Evolutionary conservation across 805 yeast species (phyloP).

Genomic region (fission yeast (Schizosaccharomyces pombe)): DNA sequence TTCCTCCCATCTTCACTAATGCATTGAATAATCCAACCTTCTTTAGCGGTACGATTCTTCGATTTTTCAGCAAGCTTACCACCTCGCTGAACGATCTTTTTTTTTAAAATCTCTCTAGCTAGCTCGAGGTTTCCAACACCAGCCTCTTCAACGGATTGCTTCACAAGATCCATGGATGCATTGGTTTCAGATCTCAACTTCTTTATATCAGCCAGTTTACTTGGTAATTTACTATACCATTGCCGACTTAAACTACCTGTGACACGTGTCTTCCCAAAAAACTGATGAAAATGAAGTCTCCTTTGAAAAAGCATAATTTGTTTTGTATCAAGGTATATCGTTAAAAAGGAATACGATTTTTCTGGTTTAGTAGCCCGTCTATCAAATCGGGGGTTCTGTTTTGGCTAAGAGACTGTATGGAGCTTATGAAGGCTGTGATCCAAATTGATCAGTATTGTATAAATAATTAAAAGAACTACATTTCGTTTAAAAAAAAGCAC

Average conservation of each 20-base stretch:
- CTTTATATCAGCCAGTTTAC: not conserved
- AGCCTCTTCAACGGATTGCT: not conserved
- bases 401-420: too few relatives aligned
- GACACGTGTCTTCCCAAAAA: not conserved
- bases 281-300: too few relatives aligned
- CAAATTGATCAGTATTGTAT: too few relatives aligned
- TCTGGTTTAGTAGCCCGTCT: too few relatives aligned
- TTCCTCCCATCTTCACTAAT: not conserved
- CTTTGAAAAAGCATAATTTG: too few relatives aligned
- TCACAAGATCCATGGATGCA: not conserved
- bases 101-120: not conserved
- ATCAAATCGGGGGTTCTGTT: too few relatives aligned
- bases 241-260: not conserved
- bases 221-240: not conserved
- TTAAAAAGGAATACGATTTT: too few relatives aligned
- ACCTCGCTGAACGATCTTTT: not conserved
- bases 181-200: not conserved
- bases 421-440: too few relatives aligned
- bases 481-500: too few relatives aligned
- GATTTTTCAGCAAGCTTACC: not conserved
- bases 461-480: too few relatives aligned
- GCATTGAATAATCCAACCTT: conserved; percentile 3
- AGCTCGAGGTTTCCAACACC: conserved; percentile 11
- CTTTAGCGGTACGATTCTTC: not conserved
- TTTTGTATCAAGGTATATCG: too few relatives aligned